Base-by-base conservation (phyloP, 1,284 basidiomycete species). In the Amylostereum chailletii region DNA sequence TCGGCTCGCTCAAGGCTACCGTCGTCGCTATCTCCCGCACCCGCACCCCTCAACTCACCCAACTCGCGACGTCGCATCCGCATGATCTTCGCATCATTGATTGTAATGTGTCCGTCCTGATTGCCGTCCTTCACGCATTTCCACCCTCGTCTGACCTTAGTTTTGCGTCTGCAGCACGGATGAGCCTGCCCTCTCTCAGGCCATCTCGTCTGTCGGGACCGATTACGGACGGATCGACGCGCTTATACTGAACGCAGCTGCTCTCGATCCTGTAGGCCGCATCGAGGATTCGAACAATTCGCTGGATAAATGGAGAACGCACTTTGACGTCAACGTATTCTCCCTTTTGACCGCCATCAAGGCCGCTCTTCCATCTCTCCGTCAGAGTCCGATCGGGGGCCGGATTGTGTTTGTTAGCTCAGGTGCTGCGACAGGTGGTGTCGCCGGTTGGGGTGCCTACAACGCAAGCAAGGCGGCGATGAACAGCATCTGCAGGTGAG, bases 241-340 rank as follows among this genome's bases (percentile, higher is more conserved):
- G 19, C 67, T 94, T 47, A 68, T 94, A 45, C 74, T 94, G 52
- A 93, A 91, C 56, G 91, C 91, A 5, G 92, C 78, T 7, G 75
- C 77, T 0, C 64, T 92, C 36, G 75, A 72, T 40, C 80, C 81
- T 27, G 53, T 78, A 37, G 66, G 67, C 4, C 70, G 65, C 46
- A 67, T 77, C 41, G 64, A 60, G 7, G 65, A 69, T n/a, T 54
- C 63, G 10, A 59, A 65, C 19, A 62, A 66, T 32, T 52, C 63
- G 29, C 54, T 75, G 11, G 70, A 70, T 46, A 66, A 62, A n/a
- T 89, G 79, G 85, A 84, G 72, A 58, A 58, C 65, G 7, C 74
- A 79, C 59, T 88, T 86, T 65, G 86, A 93, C 57, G 69, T 90
- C 66, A 94, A 94, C 64, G 85, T 93, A 63, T 90, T 91, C 65